Conservation (phyloP, 2,329 filamentous ascomycete species). For the Sporothrix variecibatus region DNA sequence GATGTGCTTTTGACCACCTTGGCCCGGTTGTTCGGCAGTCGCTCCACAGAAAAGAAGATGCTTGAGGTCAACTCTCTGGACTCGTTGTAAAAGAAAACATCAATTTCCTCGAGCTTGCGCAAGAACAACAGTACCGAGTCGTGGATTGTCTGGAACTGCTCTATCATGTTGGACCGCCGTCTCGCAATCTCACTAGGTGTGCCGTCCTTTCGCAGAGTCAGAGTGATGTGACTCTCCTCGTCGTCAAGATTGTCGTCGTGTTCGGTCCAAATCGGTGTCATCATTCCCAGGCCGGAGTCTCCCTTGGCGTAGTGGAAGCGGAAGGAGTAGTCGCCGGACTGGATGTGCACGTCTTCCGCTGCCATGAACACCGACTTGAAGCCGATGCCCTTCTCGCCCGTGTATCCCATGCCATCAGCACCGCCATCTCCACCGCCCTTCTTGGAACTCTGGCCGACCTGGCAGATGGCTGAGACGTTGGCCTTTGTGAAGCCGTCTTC, state of each 20-base stretch:
- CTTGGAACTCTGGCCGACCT: conserved; percentile 50
- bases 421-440: conserved; percentile 28
- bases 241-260: conserved; percentile 25
- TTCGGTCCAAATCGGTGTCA: conserved; percentile 47
- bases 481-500: conserved; percentile 48
- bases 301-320: conserved; percentile 44
- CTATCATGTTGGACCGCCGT: conserved; percentile 30
- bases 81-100: conserved; percentile 37
- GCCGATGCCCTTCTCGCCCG: conserved; percentile 55
- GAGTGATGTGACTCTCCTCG: conserved; percentile 42
- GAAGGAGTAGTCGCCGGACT: conserved; percentile 49
- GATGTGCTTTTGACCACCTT: not conserved
- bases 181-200: conserved; percentile 28
- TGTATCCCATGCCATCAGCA: conserved; percentile 39
- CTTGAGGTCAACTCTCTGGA: too few relatives aligned
- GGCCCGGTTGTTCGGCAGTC: not conserved
- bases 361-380: conserved; percentile 56
- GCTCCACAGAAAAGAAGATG: not conserved
- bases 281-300: conserved; percentile 54
- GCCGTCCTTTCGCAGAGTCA: conserved; percentile 40
- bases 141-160: conserved; percentile 44
- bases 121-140: conserved; percentile 47
- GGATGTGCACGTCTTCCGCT: conserved; percentile 47
- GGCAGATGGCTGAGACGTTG: conserved; percentile 51
- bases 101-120: conserved; percentile 42